Percentiles rank a stretch among this genome's conserved stretches.
Evolutionary conservation across 2,329 filamentous ascomycete species (phyloP).

Genomic region (Diatrype stigma): DNA sequence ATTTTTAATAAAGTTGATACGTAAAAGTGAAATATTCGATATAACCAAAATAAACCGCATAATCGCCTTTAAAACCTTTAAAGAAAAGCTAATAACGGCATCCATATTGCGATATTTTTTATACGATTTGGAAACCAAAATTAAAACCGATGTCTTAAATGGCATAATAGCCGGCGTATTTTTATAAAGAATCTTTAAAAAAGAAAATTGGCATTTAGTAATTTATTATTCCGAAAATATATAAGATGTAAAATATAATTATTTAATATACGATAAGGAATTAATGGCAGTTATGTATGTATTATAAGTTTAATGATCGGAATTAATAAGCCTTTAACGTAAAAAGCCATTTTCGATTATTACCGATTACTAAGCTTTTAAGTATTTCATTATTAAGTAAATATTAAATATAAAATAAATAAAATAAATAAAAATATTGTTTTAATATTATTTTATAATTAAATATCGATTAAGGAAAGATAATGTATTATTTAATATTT

Average conservation of each 20-base stretch:
- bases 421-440: background rate
- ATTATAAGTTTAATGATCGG: background rate
- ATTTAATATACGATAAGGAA: background rate
- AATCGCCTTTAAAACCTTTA: background rate
- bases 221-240: background rate
- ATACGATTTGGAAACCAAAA: background rate
- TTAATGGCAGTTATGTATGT: background rate
- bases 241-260: background rate
- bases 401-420: background rate
- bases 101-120: background rate
- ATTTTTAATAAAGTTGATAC: constrained; percentile 1
- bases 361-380: background rate
- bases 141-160: background rate
- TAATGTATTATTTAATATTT: background rate
- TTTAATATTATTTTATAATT: background rate
- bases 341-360: background rate
- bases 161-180: background rate
- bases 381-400: background rate
- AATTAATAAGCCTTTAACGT: background rate
- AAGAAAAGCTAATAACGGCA: background rate
- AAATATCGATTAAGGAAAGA: background rate
- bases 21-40: background rate
- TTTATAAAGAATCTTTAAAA: background rate
- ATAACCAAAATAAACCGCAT: background rate
- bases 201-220: background rate